A percentile compares a stretch with the other conserved stretches of the same genome.
phyloP scores from a whole-genome alignment of 129 eudicot genomes.

The Tagetes erecta region DNA sequence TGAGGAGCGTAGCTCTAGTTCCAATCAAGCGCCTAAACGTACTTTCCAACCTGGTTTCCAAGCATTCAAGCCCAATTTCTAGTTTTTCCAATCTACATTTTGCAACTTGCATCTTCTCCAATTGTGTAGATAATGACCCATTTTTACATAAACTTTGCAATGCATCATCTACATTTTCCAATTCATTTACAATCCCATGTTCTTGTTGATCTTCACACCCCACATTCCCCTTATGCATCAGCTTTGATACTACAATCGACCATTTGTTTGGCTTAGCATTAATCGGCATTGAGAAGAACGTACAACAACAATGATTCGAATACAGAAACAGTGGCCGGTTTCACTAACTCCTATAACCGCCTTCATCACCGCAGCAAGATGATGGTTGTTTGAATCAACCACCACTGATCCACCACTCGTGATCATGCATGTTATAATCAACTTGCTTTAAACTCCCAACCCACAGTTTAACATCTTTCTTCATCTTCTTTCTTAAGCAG shows the following conservation, averaged over 20 bases:
- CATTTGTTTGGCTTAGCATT: slow-evolving; percentile 29
- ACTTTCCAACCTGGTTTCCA: slow-evolving; percentile 25
- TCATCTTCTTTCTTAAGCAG: slow-evolving; percentile 44
- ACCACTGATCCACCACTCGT: slow-evolving; percentile 13
- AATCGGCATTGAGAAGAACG: slow-evolving; percentile 16
- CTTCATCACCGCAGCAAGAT: slow-evolving; percentile 26
- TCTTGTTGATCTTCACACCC: slow-evolving; percentile 28
- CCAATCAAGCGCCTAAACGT: slow-evolving; percentile 30
- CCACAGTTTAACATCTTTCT: slow-evolving; percentile 37
- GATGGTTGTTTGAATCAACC: slow-evolving; percentile 19
- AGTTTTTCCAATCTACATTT: slow-evolving; percentile 26
- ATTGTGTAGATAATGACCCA: background rate
- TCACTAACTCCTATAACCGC: slow-evolving; percentile 37
- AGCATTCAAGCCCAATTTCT: slow-evolving; percentile 17
- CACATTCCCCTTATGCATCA: slow-evolving; percentile 27
- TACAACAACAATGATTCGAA: slow-evolving; percentile 34
- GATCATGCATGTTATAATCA: slow-evolving; percentile 23
- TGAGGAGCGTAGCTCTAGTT: slow-evolving; percentile 34
- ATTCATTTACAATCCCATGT: slow-evolving; percentile 6
- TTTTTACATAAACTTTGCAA: slow-evolving; percentile 22
- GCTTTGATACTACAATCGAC: slow-evolving; percentile 30
- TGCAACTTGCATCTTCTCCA: slow-evolving; percentile 4
- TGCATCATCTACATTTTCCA: slow-evolving; percentile 19
- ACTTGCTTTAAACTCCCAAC: slow-evolving; percentile 45
- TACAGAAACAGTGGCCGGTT: slow-evolving; percentile 21